A percentile compares a stretch with the other conserved stretches of the same genome.
Evolutionary conservation across 345 rosid genomes (phyloP).

Genomic region (Salix udensis): DNA sequence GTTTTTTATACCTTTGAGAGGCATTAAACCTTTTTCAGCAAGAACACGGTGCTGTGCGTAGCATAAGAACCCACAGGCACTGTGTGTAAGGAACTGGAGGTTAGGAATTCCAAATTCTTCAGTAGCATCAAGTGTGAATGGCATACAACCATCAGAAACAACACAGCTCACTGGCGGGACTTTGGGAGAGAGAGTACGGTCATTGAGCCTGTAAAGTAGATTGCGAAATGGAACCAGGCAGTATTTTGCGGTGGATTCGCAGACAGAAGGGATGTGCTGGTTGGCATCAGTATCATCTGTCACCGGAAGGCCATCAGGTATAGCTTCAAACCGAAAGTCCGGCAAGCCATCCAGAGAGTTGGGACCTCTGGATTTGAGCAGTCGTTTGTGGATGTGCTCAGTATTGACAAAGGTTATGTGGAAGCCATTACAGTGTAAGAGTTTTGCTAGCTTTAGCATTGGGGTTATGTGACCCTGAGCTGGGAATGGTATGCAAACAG

Average conservation of each 20-base stretch:
- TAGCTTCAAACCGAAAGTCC: not conserved
- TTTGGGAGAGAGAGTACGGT: not conserved
- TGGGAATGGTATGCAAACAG: constrained; percentile 29
- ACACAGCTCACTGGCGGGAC: not conserved
- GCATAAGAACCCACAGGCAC: not conserved
- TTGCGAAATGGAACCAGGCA: not conserved
- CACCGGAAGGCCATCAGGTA: not conserved
- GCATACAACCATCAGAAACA: not conserved
- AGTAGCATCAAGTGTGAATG: not conserved
- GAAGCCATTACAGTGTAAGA: constrained; percentile 31
- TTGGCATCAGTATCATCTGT: not conserved
- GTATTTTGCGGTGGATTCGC: not conserved
- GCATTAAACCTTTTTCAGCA: not conserved
- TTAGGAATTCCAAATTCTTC: not conserved
- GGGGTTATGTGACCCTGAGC: constrained; percentile 40
- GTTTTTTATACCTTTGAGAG: not conserved
- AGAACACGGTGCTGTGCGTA: not conserved
- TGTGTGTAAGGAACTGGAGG: not conserved
- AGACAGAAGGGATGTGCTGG: not conserved
- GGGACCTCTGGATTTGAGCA: not conserved
- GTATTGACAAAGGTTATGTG: constrained; percentile 35
- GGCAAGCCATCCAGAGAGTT: not conserved
- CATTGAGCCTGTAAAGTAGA: not conserved
- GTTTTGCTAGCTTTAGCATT: constrained; percentile 27
- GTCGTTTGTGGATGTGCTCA: not conserved